phyloP scores from a whole-genome alignment of 495 filamentous ascomycete genomes.

The Trichoderma reesei region DNA sequence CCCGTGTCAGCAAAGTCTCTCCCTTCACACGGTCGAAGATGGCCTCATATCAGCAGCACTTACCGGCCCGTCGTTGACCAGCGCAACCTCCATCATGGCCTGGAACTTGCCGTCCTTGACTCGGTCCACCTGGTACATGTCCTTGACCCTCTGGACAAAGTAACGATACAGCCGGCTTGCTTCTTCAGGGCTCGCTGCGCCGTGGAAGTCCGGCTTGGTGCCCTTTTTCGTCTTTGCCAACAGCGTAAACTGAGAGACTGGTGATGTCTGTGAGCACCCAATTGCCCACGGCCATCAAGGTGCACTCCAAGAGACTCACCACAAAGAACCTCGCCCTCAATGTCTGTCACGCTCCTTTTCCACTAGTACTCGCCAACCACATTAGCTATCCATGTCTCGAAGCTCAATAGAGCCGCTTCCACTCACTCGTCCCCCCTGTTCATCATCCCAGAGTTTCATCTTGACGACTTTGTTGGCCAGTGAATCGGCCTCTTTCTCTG shows the following conservation, averaged over 20 bases:
- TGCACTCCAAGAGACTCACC: constrained; percentile 41
- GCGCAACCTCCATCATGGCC: constrained; percentile 95
- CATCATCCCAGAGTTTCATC: constrained; percentile 80
- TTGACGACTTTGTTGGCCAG: constrained; percentile 82
- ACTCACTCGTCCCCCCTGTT: constrained; percentile 51
- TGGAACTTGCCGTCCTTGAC: constrained; percentile 95
- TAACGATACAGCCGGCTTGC: constrained; percentile 73
- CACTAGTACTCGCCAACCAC: constrained; percentile 44
- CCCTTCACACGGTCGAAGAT: too few species aligned
- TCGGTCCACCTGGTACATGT: constrained; percentile 59
- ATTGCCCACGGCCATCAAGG: not conserved
- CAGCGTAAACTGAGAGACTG: constrained; percentile 98
- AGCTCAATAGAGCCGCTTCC: not conserved
- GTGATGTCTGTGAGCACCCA: not conserved
- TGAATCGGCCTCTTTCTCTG: constrained; percentile 72
- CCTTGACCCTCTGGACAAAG: constrained; percentile 68
- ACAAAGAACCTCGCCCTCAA: constrained; percentile 82
- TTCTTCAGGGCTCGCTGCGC: constrained; percentile 64
- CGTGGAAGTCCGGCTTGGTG: constrained; percentile 90
- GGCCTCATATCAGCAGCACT: constrained; percentile 22
- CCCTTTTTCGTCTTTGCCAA: constrained; percentile 88
- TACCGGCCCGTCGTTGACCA: constrained; percentile 93
- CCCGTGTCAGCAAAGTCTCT: not conserved
- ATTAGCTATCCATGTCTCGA: constrained; percentile 2
- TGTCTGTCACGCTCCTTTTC: constrained; percentile 80